Percentiles rank a stretch among this genome's conserved stretches.
Conservation (phyloP, 106 monocot genomes). For the Allium cepa region DNA sequence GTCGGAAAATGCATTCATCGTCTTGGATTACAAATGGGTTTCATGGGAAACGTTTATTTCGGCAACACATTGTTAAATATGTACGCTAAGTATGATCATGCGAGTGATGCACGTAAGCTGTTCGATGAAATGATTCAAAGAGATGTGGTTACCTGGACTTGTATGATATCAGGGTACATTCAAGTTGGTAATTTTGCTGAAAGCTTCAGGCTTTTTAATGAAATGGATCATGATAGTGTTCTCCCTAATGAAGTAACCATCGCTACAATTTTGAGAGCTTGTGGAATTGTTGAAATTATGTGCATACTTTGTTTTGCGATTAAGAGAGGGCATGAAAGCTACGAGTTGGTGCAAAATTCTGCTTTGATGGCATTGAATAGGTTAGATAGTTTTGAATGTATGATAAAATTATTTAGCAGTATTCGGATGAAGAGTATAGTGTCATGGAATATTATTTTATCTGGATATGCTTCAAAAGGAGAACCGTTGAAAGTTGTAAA, state of each 20-base stretch:
- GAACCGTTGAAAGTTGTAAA: constrained; percentile 15
- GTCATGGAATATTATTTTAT: constrained; percentile 60
- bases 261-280: constrained; percentile 23
- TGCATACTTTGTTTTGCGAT: constrained; percentile 30
- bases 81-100: constrained; percentile 6
- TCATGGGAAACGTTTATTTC: constrained; percentile 27
- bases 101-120: constrained; percentile 16
- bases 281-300: constrained; percentile 12
- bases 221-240: constrained; percentile 22
- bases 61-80: constrained; percentile 35
- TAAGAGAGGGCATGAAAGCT: constrained; percentile 28
- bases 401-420: constrained; percentile 19
- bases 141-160: constrained; percentile 64
- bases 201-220: constrained; percentile 14
- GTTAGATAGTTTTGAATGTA: constrained; percentile 13
- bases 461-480: constrained; percentile 24
- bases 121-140: constrained; percentile 52
- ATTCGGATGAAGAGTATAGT: constrained; percentile 22
- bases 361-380: constrained; percentile 30
- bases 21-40: constrained; percentile 26
- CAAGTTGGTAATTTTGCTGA: constrained; percentile 5
- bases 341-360: constrained; percentile 43
- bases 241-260: constrained; percentile 34
- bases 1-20: constrained; percentile 29
- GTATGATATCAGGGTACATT: constrained; percentile 30